Evolutionary conservation across 2,329 filamentous ascomycete species (phyloP), one percentile per base, ranked within the genome.

Genomic region (Curvularia hawaiiensis): DNA sequence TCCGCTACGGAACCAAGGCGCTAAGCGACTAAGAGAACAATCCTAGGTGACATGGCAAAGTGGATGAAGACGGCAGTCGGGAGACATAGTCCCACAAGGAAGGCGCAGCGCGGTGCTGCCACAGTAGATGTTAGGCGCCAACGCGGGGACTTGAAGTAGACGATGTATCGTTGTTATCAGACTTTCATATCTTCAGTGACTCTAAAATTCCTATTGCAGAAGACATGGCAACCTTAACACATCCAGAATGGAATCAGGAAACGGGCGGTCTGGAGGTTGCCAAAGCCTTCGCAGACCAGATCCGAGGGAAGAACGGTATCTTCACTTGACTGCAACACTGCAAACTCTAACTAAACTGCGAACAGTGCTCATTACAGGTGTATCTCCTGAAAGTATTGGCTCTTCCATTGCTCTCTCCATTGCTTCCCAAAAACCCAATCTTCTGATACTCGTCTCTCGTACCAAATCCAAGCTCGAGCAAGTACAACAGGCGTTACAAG

Each of bases 391-490:
- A 50, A 65, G 62, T 20, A 74, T 74, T 20, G 70, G 71, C 9
- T 73, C 68, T 12, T 67, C 70, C 6, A 72, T 65, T 30, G 66
- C 69, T n/a, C 26, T 64, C 3, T 60, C 63, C 20, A 62, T 73
- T 10, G 70, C 70, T 24, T 73, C 70, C 0, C 69, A 74, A 53
- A 52, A 48, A 1, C 72, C 73, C 0, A 24, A 46, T 10, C 63
- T 75, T 8, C 50, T 75, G 0, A 65, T 75, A 22, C 68, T 75
- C 31, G 72, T 70, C 11, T 80, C 80, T 18, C 82, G 83, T 50
- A 81, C 74, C 39, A 59, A 68, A 10, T 54, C 70, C 14, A 84
- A 82, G 49, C 68, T 79, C 12, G 67, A 77, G 3, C 61, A 75
- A 4, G 77, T 79, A 1, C 71, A 75, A 9, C 69, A 76, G 4